These are phyloP conservation scores for Podosphaera aphanis DNA, from an alignment of 2,329 filamentous ascomycete genomes.

Conservation along the genomic window DNA sequence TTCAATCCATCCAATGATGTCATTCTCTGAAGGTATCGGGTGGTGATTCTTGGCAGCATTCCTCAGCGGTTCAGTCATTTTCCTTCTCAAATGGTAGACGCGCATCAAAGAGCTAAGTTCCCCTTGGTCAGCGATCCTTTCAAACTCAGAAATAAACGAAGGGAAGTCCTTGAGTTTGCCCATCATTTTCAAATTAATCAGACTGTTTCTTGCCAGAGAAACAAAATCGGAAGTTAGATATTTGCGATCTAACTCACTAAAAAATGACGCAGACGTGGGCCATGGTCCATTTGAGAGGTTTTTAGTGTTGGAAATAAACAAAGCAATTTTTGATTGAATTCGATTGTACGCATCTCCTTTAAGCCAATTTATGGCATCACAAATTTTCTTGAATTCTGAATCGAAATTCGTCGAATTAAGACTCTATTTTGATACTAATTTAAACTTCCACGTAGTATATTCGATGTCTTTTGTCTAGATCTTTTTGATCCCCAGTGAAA, in stretches of 20 bases:
- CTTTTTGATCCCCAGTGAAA: background rate
- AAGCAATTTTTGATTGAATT: background rate
- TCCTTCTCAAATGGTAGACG: background rate
- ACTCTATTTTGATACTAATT: background rate
- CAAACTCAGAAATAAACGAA: background rate
- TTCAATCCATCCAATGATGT: background rate
- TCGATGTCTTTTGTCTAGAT: background rate
- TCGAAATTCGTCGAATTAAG: background rate
- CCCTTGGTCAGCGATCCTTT: background rate
- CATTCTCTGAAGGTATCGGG: background rate
- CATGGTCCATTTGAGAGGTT: background rate
- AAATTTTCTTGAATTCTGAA: background rate
- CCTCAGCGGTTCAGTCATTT: background rate
- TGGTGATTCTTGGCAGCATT: background rate
- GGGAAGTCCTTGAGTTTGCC: background rate
- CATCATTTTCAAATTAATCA: background rate
- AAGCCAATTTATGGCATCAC: background rate
- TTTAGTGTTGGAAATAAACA: background rate
- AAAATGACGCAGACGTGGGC: background rate
- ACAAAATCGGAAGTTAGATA: background rate
- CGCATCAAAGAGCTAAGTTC: background rate
- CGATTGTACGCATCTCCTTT: background rate
- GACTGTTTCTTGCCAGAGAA: background rate
- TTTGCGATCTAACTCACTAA: background rate
- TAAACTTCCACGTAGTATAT: background rate